Base-by-base conservation (phyloP, 2,329 filamentous ascomycete species). In the Scedosporium boydii region DNA sequence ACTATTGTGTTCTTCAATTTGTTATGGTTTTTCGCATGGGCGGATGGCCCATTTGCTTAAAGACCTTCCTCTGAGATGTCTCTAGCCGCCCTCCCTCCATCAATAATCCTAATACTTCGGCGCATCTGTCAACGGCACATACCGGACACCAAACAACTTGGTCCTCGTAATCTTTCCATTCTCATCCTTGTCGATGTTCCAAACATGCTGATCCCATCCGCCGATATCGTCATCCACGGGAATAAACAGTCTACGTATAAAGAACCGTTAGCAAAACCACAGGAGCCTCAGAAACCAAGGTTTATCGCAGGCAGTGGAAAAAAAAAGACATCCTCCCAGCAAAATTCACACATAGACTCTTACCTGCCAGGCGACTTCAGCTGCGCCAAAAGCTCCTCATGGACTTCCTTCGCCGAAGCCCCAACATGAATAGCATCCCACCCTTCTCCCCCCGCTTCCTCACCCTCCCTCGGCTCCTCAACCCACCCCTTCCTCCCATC, bases 391-490 rank as follows among this genome's bases (percentile, higher is more conserved):
- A 98, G 75, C 64, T 84, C 82, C 18, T 82, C 71, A 71, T 96
- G 93, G 62, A 96, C 76, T 70, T 86, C 82, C 26, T 77, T 82
- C 0, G 93, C 93, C 6, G 91, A 90, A 0, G 95, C 95, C 0
- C 95, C 95, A 2, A 98, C 95, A 72, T 98, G 95, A 64, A 99
- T 98, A 2, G 90, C 93, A 80, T 98, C 91, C 80, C 93, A 99
- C 0, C 86, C 81, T 34, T 73, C 75, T 65, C 76, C 80, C 12
- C 78, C 75, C 62, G 79, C 79, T 5, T 78, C 80, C 55, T 74
- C 73, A 2, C 76, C 83, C 69, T 69, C 76, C 63, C 75, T 69
- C 1, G 70, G 65, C 10, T 69, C 67, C 68, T 81, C 82, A 1
- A 79, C 69, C 81, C 83, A 88, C 1, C 89, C 89, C 65, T 83